These are phyloP conservation scores for Artemisia argyi DNA, from an alignment of 129 eudicot species.

Conservation along the genomic window DNA sequence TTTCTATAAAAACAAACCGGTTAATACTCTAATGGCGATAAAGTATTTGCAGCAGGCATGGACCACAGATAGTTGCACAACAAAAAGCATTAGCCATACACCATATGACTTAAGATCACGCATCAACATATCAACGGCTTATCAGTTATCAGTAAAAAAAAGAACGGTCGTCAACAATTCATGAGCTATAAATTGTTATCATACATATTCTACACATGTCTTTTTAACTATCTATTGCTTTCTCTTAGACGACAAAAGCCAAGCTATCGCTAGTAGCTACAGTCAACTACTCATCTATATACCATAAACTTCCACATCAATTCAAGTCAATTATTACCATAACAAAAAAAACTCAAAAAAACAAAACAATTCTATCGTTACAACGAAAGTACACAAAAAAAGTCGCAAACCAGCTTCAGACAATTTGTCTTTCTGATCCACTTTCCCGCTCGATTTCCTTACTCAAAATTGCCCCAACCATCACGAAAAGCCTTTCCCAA, in stretches of 20 bases:
- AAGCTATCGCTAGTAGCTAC: conserved; percentile 2
- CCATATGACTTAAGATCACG: not conserved
- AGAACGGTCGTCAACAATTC: too few relatives aligned
- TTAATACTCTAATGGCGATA: too few relatives aligned
- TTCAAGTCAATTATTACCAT: conserved; percentile 26
- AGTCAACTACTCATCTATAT: conserved; percentile 32
- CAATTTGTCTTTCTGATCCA: conserved; percentile 16
- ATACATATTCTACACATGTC: conserved; percentile 13
- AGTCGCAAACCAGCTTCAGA: conserved; percentile 24
- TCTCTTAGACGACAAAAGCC: too few relatives aligned
- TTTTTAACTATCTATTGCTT: conserved; percentile 4
- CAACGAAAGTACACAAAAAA: conserved; percentile 26
- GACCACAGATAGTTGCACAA: not conserved
- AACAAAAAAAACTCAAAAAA: conserved; percentile 6
- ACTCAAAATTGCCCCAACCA: not conserved
- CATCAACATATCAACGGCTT: conserved; percentile 9
- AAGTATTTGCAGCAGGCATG: too few relatives aligned
- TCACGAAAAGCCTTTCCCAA: conserved; percentile 69
- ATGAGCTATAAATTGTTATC: not conserved
- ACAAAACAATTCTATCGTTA: conserved; percentile 19
- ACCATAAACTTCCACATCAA: conserved; percentile 23
- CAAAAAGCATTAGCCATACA: not conserved
- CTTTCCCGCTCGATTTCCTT: not conserved
- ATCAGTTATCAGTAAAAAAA: not conserved
- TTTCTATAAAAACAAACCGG: too few relatives aligned